Percentiles rank a stretch among this genome's conserved stretches.
phyloP scores from a whole-genome alignment of 768 basidiomycete species.

The Mycena olivaceomarginata region DNA sequence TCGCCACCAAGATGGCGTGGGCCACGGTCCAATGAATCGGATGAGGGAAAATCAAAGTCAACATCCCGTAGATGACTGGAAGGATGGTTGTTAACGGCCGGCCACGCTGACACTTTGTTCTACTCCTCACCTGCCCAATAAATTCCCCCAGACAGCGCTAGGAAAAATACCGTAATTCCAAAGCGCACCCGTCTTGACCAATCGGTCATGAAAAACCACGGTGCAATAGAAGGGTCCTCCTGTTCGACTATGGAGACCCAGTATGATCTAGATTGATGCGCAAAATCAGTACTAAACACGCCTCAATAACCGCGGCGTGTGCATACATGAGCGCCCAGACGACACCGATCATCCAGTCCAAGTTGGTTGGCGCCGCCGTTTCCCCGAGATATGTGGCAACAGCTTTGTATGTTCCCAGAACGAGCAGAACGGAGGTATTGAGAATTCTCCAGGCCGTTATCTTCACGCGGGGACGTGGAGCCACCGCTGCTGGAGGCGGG shows the following conservation, averaged over 20 bases:
- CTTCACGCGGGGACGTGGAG: slow-evolving; percentile 1
- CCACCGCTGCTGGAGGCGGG: neutral
- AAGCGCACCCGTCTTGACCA: neutral
- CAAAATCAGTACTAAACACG: neutral
- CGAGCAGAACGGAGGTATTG: neutral
- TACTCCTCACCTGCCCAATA: neutral
- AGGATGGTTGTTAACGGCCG: neutral
- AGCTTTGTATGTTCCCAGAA: slow-evolving; percentile 1
- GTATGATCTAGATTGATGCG: neutral
- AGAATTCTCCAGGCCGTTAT: neutral
- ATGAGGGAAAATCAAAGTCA: neutral
- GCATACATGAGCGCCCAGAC: slow-evolving; percentile 5
- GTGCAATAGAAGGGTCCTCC: neutral
- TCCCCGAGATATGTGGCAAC: neutral
- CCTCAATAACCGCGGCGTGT: neutral
- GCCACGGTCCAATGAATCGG: neutral
- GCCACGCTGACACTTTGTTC: neutral
- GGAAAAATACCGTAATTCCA: neutral
- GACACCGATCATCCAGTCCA: slow-evolving; percentile 6
- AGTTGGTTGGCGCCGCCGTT: neutral
- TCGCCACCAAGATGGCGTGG: neutral
- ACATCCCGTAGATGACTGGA: neutral
- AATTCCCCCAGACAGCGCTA: neutral
- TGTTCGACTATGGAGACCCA: slow-evolving; percentile 1
- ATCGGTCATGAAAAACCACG: neutral